Percentiles rank a stretch among this genome's conserved stretches.
phyloP scores from a whole-genome alignment of 371 early-diverging fungal species.

The Neoconidiobolus thromboides region DNA sequence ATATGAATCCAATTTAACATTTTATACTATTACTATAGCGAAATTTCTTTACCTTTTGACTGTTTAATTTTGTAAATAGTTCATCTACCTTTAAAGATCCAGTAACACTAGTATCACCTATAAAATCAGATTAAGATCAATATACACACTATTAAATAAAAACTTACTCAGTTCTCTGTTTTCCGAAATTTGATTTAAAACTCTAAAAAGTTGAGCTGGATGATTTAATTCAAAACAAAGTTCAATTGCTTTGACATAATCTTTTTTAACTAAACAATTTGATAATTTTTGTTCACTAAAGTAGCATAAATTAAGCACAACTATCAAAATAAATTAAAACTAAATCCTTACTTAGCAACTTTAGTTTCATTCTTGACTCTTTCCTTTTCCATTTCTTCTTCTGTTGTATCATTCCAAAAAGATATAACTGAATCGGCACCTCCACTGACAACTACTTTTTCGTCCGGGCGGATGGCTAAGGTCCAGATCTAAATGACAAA shows the following conservation, averaged over 20 bases:
- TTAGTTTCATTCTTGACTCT: constrained; percentile 42
- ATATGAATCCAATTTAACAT: constrained; percentile 3
- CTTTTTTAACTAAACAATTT: constrained; percentile 64
- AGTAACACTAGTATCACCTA: constrained; percentile 23
- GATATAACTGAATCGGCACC: constrained; percentile 78
- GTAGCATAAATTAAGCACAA: too few relatives aligned
- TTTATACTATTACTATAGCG: too few relatives aligned
- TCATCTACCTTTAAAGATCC: constrained; percentile 43
- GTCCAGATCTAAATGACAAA: constrained; percentile 42
- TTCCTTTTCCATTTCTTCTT: constrained; percentile 52
- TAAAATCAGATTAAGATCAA: neutral
- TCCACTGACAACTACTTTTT: constrained; percentile 60
- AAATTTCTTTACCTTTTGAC: constrained; percentile 19
- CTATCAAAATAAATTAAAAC: neutral
- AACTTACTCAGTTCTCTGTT: constrained; percentile 19
- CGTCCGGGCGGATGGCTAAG: constrained; percentile 48
- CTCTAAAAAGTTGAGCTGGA: constrained; percentile 54
- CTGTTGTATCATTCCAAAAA: constrained; percentile 82
- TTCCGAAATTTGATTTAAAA: constrained; percentile 48
- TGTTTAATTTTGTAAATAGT: constrained; percentile 30
- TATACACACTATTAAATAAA: constrained; percentile 3
- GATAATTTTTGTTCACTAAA: constrained; percentile 74
- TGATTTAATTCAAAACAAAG: constrained; percentile 81
- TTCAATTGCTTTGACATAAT: constrained; percentile 78
- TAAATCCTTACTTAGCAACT: constrained; percentile 27